These are phyloP conservation scores for Borovskyia barvae DNA, from an alignment of 208 protist species.

Conservation along the genomic window DNA sequence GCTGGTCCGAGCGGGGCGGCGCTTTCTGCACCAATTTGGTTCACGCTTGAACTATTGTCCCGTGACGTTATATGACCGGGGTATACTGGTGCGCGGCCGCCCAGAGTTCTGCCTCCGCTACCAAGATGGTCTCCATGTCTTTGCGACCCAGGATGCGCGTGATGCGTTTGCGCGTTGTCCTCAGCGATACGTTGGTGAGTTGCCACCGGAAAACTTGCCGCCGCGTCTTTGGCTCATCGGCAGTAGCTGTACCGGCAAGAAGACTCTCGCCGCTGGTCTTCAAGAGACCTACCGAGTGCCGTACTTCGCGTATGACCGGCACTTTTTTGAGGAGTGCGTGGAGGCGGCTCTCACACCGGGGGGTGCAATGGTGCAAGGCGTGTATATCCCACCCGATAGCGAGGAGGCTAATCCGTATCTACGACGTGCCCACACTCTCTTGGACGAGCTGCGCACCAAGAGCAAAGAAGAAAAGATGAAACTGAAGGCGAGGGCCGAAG, in stretches of 20 bases:
- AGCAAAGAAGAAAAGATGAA: conserved; percentile 51
- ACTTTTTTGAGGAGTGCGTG: conserved; percentile 75
- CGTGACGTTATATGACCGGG: conserved; percentile 68
- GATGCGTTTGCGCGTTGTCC: conserved; percentile 68
- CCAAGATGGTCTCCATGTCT: conserved; percentile 68
- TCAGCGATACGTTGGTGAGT: conserved; percentile 46
- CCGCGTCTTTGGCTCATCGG: conserved; percentile 86
- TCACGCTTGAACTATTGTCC: conserved; percentile 77
- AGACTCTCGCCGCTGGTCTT: conserved; percentile 61
- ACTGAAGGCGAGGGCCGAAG: conserved; percentile 41
- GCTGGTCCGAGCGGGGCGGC: conserved; percentile 38
- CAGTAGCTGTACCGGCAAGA: conserved; percentile 56
- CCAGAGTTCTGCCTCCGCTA: conserved; percentile 62
- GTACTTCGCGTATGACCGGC: conserved; percentile 64
- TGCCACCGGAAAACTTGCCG: conserved; percentile 42
- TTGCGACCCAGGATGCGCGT: conserved; percentile 57
- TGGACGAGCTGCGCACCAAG: conserved; percentile 60
- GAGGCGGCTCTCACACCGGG: conserved; percentile 53
- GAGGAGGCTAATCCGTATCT: conserved; percentile 49
- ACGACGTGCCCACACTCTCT: conserved; percentile 37
- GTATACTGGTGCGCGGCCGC: conserved; percentile 65
- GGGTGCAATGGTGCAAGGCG: conserved; percentile 52
- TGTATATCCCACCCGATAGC: conserved; percentile 50
- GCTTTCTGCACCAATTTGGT: conserved; percentile 85
- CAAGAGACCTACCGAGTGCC: conserved; percentile 59